Percentiles rank a stretch among this genome's conserved stretches.
phyloP scores from a whole-genome alignment of 2,329 filamentous ascomycete genomes.

The Diaporthe sp. region DNA sequence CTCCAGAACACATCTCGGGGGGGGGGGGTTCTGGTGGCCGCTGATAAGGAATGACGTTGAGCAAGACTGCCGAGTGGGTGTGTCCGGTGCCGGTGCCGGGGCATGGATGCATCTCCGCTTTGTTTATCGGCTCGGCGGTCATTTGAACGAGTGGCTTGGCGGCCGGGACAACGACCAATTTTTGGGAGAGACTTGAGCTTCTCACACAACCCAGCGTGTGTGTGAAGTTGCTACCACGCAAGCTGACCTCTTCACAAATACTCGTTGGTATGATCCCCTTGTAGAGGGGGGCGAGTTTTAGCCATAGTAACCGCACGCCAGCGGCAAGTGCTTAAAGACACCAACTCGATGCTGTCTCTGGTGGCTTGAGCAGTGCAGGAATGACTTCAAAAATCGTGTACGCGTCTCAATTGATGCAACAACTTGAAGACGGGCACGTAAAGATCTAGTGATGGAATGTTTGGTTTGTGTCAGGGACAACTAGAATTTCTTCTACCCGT shows the following conservation, averaged over 20 bases:
- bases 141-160: conserved; percentile 6
- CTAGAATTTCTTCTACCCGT: background rate
- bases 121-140: conserved; percentile 14
- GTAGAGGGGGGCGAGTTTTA: background rate
- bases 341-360: background rate
- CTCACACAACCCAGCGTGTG: background rate
- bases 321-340: background rate
- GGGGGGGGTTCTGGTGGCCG: too few relatives aligned
- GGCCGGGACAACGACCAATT: background rate
- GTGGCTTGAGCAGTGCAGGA: background rate
- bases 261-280: background rate
- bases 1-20: background rate
- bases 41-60: conserved; percentile 24
- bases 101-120: conserved; percentile 13
- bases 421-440: background rate
- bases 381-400: background rate
- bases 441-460: too few relatives aligned
- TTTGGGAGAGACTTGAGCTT: background rate
- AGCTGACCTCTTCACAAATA: background rate
- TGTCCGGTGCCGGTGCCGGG: conserved; percentile 28
- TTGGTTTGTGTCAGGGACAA: too few relatives aligned
- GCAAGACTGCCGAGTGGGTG: conserved; percentile 15
- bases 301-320: background rate
- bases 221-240: background rate
- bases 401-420: background rate